These are phyloP conservation scores for Puccinia novopanici DNA, from an alignment of 1,284 basidiomycete species.

Conservation along the genomic window DNA sequence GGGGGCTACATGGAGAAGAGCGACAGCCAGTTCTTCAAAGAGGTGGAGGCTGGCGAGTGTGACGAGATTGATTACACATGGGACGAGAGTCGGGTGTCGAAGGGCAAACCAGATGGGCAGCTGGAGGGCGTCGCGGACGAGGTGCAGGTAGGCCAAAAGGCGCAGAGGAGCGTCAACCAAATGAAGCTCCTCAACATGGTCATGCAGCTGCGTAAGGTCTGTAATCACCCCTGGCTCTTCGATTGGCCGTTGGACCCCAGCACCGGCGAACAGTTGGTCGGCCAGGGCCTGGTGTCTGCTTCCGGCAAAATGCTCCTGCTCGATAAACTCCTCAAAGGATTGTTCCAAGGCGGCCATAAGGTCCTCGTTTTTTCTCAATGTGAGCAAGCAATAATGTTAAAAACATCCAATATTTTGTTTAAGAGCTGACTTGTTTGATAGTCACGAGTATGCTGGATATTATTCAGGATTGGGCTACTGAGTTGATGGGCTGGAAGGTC, in stretches of 20 bases:
- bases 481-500: slow-evolving; percentile 75
- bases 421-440: slow-evolving; percentile 38
- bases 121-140: not conserved
- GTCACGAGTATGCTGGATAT: slow-evolving; percentile 92
- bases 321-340: slow-evolving; percentile 78
- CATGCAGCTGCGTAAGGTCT: slow-evolving; percentile 86
- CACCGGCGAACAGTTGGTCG: slow-evolving; percentile 57
- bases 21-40: slow-evolving; percentile 44
- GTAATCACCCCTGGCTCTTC: slow-evolving; percentile 90
- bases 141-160: slow-evolving; percentile 16
- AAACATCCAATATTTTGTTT: not conserved
- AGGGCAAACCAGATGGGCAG: not conserved
- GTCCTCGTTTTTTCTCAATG: slow-evolving; percentile 88
- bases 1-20: slow-evolving; percentile 35
- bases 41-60: slow-evolving; percentile 37
- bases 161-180: slow-evolving; percentile 81
- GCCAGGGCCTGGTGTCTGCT: slow-evolving; percentile 74
- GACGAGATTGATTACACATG: slow-evolving; percentile 39
- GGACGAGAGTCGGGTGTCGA: not conserved
- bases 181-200: slow-evolving; percentile 88
- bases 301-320: slow-evolving; percentile 97
- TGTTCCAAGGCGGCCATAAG: slow-evolving; percentile 82
- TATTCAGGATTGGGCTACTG: slow-evolving; percentile 84
- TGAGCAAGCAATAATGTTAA: not conserved
- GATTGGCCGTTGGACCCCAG: slow-evolving; percentile 76